Percentiles rank a stretch among this genome's conserved stretches.
Evolutionary conservation across 1,284 basidiomycete genomes (phyloP).

Genomic region (Phenoliferia sp.): DNA sequence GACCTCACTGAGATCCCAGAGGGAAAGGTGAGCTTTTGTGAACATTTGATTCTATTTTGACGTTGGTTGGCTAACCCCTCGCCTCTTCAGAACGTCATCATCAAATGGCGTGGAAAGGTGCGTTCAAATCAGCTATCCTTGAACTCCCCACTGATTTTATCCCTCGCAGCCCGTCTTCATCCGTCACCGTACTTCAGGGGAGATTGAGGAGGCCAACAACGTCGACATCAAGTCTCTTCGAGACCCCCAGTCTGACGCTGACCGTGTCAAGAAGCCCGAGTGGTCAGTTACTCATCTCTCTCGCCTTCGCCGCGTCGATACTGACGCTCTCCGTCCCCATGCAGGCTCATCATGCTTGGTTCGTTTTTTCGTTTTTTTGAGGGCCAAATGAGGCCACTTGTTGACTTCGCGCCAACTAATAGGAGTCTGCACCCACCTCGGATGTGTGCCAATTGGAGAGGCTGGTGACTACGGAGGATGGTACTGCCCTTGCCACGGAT

Average conservation of each 20-base stretch:
- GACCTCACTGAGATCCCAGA: conserved; percentile 87
- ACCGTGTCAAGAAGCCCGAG: conserved; percentile 87
- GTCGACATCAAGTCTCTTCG: conserved; percentile 81
- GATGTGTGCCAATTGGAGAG: conserved; percentile 85
- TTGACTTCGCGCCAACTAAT: background rate
- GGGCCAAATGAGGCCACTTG: background rate
- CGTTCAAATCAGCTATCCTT: background rate
- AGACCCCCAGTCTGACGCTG: conserved; percentile 88
- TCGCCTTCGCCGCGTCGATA: background rate
- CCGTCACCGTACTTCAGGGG: conserved; percentile 84
- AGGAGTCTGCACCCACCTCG: conserved; percentile 92
- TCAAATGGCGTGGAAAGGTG: conserved; percentile 91
- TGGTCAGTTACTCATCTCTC: conserved; percentile 55
- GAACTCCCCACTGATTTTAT: background rate
- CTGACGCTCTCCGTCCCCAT: conserved; percentile 12
- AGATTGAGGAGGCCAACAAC: conserved; percentile 88
- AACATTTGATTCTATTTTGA: conserved; percentile 34
- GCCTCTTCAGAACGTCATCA: conserved; percentile 63
- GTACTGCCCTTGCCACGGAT: conserved; percentile 78
- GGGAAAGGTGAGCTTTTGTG: conserved; percentile 56
- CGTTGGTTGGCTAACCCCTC: background rate
- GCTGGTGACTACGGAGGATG: conserved; percentile 89
- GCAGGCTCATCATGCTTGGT: conserved; percentile 79
- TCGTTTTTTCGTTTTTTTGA: background rate
- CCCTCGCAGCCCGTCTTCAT: conserved; percentile 87